phyloP scores from a whole-genome alignment of 2,329 filamentous ascomycete species.

The Colletotrichum sp. region DNA sequence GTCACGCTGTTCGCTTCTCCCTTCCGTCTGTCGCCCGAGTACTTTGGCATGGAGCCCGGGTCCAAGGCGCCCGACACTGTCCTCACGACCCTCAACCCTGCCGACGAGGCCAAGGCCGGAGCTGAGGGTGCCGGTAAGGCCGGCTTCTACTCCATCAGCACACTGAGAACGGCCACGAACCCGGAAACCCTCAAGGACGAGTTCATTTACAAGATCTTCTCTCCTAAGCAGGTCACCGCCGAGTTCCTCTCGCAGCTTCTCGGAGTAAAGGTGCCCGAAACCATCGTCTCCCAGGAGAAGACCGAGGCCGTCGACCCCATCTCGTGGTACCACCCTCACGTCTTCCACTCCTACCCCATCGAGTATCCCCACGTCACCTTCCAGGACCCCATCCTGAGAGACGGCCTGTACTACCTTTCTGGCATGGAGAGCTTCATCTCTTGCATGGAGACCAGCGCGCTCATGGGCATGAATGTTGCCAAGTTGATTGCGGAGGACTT shows the following conservation, averaged over 20 bases:
- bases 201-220: slow-evolving; percentile 70
- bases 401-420: slow-evolving; percentile 72
- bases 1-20: slow-evolving; percentile 89
- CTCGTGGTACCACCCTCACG: slow-evolving; percentile 77
- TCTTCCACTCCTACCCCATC: slow-evolving; percentile 86
- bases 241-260: slow-evolving; percentile 59
- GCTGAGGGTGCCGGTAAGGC: slow-evolving; percentile 69
- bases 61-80: slow-evolving; percentile 71
- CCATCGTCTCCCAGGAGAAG: slow-evolving; percentile 30
- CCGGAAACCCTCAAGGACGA: slow-evolving; percentile 58
- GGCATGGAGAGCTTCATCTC: slow-evolving; percentile 93
- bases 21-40: slow-evolving; percentile 69
- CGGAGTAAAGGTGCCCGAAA: slow-evolving; percentile 49
- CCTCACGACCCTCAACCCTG: slow-evolving; percentile 77
- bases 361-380: slow-evolving; percentile 86
- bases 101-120: slow-evolving; percentile 55
- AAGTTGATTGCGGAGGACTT: slow-evolving; percentile 69
- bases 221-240: slow-evolving; percentile 55
- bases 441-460: slow-evolving; percentile 94
- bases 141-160: slow-evolving; percentile 86
- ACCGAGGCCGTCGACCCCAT: slow-evolving; percentile 52
- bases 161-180: slow-evolving; percentile 68
- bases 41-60: slow-evolving; percentile 70
- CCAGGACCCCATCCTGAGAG: slow-evolving; percentile 74
- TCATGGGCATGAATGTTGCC: slow-evolving; percentile 90